Evolutionary conservation across 257 asterid species (phyloP).

Genomic region (Solanum okadae): DNA sequence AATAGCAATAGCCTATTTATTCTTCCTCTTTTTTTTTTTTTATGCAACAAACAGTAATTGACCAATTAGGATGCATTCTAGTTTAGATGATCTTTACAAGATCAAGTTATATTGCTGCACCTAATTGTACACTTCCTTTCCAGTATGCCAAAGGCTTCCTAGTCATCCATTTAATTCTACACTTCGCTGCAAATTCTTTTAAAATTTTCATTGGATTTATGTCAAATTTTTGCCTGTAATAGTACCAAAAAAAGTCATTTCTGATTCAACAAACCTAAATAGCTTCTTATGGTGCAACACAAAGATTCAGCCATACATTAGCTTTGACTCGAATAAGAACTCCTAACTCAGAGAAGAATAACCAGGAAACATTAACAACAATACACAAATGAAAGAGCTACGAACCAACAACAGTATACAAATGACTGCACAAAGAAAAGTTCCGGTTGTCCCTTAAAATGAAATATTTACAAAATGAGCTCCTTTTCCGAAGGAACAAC

Average conservation of each 20-base stretch:
- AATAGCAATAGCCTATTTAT: neutral
- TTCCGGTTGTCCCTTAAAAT: neutral
- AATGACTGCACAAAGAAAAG: neutral
- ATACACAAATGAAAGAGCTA: neutral
- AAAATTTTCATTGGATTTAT: neutral
- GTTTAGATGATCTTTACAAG: neutral
- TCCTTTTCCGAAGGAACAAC: neutral
- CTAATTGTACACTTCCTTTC: neutral
- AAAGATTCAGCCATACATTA: neutral
- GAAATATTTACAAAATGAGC: neutral
- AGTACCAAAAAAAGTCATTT: neutral
- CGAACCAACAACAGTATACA: neutral
- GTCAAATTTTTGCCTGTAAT: neutral
- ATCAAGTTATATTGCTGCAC: neutral
- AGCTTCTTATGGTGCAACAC: neutral
- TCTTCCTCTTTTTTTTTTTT: neutral
- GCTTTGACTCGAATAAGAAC: neutral
- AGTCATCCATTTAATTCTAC: neutral
- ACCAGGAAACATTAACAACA: neutral
- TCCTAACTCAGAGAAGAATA: neutral
- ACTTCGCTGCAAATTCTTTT: neutral
- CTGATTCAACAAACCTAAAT: neutral
- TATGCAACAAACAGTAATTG: neutral
- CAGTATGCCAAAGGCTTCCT: neutral
- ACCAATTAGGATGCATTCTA: neutral